Base-by-base conservation (phyloP, 2,329 filamentous ascomycete genomes). In the Neofusicoccum cordaticola region DNA sequence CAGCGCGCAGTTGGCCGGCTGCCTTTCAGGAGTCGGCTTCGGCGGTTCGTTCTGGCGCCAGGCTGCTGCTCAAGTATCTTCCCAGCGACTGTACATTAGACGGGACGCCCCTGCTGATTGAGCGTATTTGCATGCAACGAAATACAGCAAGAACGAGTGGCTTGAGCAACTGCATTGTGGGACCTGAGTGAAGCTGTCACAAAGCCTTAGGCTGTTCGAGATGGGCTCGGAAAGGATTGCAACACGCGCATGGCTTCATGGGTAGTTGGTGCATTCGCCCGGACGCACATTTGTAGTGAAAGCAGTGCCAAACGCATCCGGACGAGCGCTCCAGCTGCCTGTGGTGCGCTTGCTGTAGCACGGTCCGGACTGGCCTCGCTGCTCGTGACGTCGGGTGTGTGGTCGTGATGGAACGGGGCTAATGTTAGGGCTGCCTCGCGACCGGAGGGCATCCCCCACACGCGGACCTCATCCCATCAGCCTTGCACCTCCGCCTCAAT, bases 361-460 rank as follows among this genome's bases (percentile, higher is more conserved):
- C 22, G 22, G 22, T 22, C 22, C 22, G 22, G 22, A 22, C 22
- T 22, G 22, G 22, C 3, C 22, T 22, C 22, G 22, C 22, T 22
- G 22, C 22, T 22, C 52, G 52, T 47, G 42, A 60, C 56, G 42
- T 37, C 31, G 41, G 17, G n/a, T 27, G 35, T 22, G 4, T 11
- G 19, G 53, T n/a, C 31, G 12, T 12, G 41, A 47, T 47, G 42
- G 13, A 60, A 60, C 42, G 15, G 17, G 56, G 31, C 56, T 47
- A 47, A 47, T 37, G 41, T 47, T 47, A 60, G 56, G 56, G 56
- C 56, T 48, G 41, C 27, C 41, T 44, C n/a, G 56, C 56, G 56
- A 60, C 56, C 56, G 56, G 27, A 45, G 42, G 12, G 31, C 56
- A 47, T 60, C 56, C 56, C 56, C 60, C 60, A 62, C 60, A 62